A percentile compares a stretch with the other conserved stretches of the same genome.
These are phyloP conservation scores for Cyclotella kingstonii DNA, from an alignment of 108 stramenopile genomes.

Conservation along the genomic window DNA sequence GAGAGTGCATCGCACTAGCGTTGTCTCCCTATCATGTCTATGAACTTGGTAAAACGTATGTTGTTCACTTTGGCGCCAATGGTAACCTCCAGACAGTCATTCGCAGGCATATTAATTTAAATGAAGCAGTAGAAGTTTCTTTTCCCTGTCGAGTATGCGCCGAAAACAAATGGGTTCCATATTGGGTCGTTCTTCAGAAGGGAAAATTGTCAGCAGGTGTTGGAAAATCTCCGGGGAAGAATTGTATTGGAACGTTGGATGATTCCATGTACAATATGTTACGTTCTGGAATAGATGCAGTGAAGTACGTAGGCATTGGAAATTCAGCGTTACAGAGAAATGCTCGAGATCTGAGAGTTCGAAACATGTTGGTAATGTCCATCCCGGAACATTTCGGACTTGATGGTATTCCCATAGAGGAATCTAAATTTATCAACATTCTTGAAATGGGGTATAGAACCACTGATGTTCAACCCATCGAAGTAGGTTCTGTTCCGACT, in stretches of 20 bases:
- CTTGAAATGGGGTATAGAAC: constrained; percentile 17
- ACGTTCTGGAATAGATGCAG: constrained; percentile 51
- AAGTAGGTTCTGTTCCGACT: constrained; percentile 33
- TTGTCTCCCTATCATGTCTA: constrained; percentile 51
- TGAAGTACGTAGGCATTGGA: constrained; percentile 57
- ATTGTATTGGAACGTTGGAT: constrained; percentile 56
- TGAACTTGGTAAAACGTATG: constrained; percentile 57
- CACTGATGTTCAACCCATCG: constrained; percentile 2
- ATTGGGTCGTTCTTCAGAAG: constrained; percentile 52
- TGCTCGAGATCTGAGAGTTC: constrained; percentile 45
- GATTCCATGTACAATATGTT: constrained; percentile 63
- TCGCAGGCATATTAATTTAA: constrained; percentile 43
- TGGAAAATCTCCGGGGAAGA: constrained; percentile 47
- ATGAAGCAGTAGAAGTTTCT: constrained; percentile 44
- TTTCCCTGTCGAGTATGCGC: constrained; percentile 47
- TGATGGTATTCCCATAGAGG: constrained; percentile 43
- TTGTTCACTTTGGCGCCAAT: constrained; percentile 58
- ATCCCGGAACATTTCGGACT: constrained; percentile 38
- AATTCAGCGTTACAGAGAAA: constrained; percentile 54
- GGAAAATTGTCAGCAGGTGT: constrained; percentile 54
- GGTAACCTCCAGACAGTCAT: constrained; percentile 55
- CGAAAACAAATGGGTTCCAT: constrained; percentile 46
- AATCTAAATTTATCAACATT: constrained; percentile 31
- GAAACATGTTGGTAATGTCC: constrained; percentile 49
- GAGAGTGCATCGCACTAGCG: constrained; percentile 62